Conservation (phyloP, 2,329 filamentous ascomycete species). For the Fusarium begoniae region DNA sequence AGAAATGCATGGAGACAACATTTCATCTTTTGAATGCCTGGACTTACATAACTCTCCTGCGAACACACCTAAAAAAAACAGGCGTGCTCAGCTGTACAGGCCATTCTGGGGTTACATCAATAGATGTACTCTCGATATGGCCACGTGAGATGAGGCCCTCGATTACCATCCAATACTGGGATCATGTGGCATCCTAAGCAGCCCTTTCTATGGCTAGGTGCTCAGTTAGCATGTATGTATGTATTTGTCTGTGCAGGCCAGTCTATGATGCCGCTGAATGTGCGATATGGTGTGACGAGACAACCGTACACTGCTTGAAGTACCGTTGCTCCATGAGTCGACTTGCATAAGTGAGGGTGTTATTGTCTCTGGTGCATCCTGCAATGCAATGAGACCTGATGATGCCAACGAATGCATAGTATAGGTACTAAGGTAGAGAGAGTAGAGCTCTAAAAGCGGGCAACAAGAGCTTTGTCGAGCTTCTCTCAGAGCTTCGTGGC, state of each 20-base stretch:
- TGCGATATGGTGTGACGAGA: background rate
- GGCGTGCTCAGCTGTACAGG: slow-evolving; percentile 24
- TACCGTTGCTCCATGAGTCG: background rate
- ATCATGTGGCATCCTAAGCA: slow-evolving; percentile 15
- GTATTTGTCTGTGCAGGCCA: background rate
- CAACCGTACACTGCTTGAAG: background rate
- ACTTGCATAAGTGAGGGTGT: background rate
- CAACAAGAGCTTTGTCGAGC: background rate
- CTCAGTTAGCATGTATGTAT: background rate
- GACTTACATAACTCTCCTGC: background rate
- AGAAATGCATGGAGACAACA: background rate
- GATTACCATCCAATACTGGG: background rate
- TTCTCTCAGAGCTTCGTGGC: slow-evolving; percentile 17
- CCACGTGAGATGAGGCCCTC: slow-evolving; percentile 36
- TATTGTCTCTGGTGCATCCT: background rate
- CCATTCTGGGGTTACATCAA: slow-evolving; percentile 24
- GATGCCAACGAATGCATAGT: background rate
- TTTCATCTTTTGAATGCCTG: background rate
- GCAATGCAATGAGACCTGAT: slow-evolving; percentile 1
- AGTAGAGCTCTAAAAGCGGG: background rate
- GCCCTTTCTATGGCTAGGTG: background rate
- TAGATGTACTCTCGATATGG: slow-evolving; percentile 4
- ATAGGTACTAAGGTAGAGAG: background rate
- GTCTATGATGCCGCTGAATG: background rate
- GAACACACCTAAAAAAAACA: background rate